phyloP scores from a whole-genome alignment of 108 stramenopile species.

The Seminavis robusta region DNA sequence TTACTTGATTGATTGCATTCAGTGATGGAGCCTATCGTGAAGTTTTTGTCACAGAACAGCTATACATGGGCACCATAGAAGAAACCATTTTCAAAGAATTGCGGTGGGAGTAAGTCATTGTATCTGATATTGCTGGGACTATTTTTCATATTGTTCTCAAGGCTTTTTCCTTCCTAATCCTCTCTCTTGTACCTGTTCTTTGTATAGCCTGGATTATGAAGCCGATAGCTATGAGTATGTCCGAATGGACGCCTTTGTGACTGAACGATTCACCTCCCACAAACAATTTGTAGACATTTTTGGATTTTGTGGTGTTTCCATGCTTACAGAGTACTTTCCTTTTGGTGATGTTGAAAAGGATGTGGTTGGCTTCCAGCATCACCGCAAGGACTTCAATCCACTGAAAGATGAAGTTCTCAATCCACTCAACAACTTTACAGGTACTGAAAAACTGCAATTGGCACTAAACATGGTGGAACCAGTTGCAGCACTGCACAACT shows the following conservation, averaged over 20 bases:
- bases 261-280: slow-evolving; percentile 39
- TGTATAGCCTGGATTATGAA: not conserved
- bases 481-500: slow-evolving; percentile 58
- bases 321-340: not conserved
- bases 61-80: too few relatives aligned
- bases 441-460: slow-evolving; percentile 44
- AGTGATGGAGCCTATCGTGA: too few relatives aligned
- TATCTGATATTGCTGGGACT: too few relatives aligned
- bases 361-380: not conserved
- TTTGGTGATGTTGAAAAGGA: not conserved
- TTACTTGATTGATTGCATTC: too few relatives aligned
- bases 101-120: too few relatives aligned
- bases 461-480: slow-evolving; percentile 66
- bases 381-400: not conserved
- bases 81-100: too few relatives aligned
- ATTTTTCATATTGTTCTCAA: too few relatives aligned
- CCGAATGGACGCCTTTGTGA: slow-evolving; percentile 38
- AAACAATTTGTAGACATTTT: slow-evolving; percentile 52
- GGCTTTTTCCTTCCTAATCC: too few relatives aligned
- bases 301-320: slow-evolving; percentile 41
- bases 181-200: too few relatives aligned
- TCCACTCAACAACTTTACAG: slow-evolving; percentile 47
- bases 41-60: too few relatives aligned
- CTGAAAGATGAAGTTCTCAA: not conserved
- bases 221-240: not conserved